A percentile compares a stretch with the other conserved stretches of the same genome.
These are phyloP conservation scores for Cyclocybe cylindracea DNA, from an alignment of 768 basidiomycete genomes.

Conservation along the genomic window DNA sequence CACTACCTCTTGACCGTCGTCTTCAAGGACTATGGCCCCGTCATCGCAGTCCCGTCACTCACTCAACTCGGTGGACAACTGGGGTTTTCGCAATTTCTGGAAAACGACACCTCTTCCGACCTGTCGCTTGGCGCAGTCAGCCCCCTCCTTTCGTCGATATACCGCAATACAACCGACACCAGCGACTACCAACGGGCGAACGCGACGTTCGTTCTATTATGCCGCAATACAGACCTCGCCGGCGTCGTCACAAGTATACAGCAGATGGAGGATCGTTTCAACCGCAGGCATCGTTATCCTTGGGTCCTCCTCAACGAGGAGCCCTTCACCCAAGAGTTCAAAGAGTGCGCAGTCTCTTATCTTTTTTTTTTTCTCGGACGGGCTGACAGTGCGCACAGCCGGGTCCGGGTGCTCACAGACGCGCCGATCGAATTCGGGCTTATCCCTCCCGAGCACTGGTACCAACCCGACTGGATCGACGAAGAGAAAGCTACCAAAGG, in stretches of 20 bases:
- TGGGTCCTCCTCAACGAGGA: conserved; percentile 88
- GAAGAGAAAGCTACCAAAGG: conserved; percentile 62
- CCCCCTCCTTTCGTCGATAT: background rate
- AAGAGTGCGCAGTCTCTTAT: conserved; percentile 38
- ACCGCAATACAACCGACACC: background rate
- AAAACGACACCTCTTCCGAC: background rate
- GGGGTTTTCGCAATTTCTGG: conserved; percentile 13
- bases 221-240: conserved; percentile 52
- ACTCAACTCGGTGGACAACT: conserved; percentile 35
- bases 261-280: conserved; percentile 83
- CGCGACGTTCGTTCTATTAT: conserved; percentile 80
- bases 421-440: conserved; percentile 64
- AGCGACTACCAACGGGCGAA: conserved; percentile 47
- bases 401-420: conserved; percentile 54
- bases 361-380: background rate
- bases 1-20: conserved; percentile 57
- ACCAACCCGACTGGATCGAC: conserved; percentile 80
- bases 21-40: conserved; percentile 46
- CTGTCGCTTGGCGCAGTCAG: too few relatives aligned
- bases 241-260: conserved; percentile 59
- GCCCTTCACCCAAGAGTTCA: conserved; percentile 74
- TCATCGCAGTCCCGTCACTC: conserved; percentile 36
- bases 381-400: conserved; percentile 29
- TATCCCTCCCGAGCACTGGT: conserved; percentile 79
- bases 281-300: conserved; percentile 71